Conservation (phyloP, 768 basidiomycete genomes). For the Naganishia randhawae region DNA sequence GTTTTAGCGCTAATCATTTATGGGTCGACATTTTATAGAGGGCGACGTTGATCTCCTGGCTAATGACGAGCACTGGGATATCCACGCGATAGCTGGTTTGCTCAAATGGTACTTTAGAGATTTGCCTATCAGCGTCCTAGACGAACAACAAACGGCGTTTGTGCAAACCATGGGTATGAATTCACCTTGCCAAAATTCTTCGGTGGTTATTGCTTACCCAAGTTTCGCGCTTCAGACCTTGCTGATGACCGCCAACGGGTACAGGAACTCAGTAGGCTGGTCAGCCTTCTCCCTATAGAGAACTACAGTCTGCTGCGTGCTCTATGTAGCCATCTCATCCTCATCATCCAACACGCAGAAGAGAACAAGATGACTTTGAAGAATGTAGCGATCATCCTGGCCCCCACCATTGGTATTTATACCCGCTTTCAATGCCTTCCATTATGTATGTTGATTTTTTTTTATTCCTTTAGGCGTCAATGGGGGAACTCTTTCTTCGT, state of each 20-base stretch:
- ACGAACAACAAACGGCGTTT: constrained; percentile 84
- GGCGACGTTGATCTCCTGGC: constrained; percentile 89
- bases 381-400: constrained; percentile 97
- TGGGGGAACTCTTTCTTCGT: constrained; percentile 91
- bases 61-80: constrained; percentile 92
- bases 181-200: not conserved
- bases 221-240: constrained; percentile 61
- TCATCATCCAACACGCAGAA: constrained; percentile 83
- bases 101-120: constrained; percentile 91
- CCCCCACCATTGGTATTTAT: constrained; percentile 69
- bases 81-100: constrained; percentile 92
- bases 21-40: constrained; percentile 57
- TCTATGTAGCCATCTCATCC: constrained; percentile 86
- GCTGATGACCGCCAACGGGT: constrained; percentile 84
- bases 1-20: not conserved
- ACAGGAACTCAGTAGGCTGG: constrained; percentile 75
- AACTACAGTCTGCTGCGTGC: constrained; percentile 94
- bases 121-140: constrained; percentile 86
- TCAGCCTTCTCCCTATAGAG: constrained; percentile 78
- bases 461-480: constrained; percentile 61
- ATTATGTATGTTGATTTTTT: not conserved
- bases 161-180: constrained; percentile 77
- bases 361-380: constrained; percentile 95
- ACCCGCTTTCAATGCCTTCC: no score
- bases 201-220: not conserved